Evolutionary conservation across 2,329 filamentous ascomycete species (phyloP).

Genomic region (Diaporthe caulivora): DNA sequence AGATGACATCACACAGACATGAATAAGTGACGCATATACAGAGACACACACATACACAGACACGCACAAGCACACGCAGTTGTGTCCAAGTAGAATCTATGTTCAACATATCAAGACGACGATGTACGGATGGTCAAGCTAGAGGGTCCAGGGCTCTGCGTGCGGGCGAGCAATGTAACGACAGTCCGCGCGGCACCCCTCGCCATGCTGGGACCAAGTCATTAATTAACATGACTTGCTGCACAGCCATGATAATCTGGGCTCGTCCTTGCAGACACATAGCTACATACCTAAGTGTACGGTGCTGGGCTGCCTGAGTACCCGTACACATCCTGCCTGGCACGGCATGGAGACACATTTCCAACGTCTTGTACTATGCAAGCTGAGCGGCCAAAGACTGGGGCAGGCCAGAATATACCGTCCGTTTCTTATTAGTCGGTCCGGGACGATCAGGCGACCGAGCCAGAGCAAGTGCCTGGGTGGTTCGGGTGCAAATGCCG

Average conservation of each 20-base stretch:
- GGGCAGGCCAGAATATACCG: not conserved
- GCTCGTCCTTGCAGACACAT: not conserved
- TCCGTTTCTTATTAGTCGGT: not conserved
- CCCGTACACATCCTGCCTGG: too few relatives aligned
- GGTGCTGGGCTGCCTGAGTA: too few relatives aligned
- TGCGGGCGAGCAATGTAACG: too few relatives aligned
- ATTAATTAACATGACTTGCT: conserved; percentile 20
- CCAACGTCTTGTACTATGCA: not conserved
- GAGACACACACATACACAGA: not conserved
- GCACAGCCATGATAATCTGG: not conserved
- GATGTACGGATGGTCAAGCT: not conserved
- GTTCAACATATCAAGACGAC: too few relatives aligned
- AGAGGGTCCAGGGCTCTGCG: not conserved
- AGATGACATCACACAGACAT: conserved; percentile 5
- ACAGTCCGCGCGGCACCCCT: conserved; percentile 3
- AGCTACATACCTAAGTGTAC: too few relatives aligned
- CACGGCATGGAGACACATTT: not conserved
- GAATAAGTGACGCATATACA: not conserved
- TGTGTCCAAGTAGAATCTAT: not conserved
- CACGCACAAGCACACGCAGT: not conserved
- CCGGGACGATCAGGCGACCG: conserved; percentile 16
- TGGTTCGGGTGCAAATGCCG: not conserved
- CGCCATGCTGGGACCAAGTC: not conserved
- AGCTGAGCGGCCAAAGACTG: not conserved
- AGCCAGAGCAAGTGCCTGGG: not conserved